Evolutionary conservation across 768 basidiomycete genomes (phyloP), one percentile per base, ranked within the genome.

Genomic region (Suillus subalutaceus): DNA sequence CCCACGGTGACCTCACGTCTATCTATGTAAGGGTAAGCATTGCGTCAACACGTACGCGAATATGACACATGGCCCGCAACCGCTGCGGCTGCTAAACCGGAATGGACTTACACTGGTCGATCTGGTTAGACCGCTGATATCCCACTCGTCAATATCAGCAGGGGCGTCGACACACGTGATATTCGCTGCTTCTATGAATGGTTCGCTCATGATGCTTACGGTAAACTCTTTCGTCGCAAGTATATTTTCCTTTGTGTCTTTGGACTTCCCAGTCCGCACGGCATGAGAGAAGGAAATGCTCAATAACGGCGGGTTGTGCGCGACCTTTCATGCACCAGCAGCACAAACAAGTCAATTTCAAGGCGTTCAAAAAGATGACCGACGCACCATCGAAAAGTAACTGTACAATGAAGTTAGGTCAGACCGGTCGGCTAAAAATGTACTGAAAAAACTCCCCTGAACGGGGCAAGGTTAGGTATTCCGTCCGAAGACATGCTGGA

Each of bases 211-310:
- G 62, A 90, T 86, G 70, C 86, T 90, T 60, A 89, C 85, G 9
- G 87, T 88, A 75, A 93, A 94, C 72, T 90, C 82, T 67, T 86
- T 88, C 18, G 86, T 89, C 0, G 79, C 78, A 59, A 84, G 75
- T 67, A 92, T 89, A 67, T 93, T 93, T 66, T 83, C 81, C 59
- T 85, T 81, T 20, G 88, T 89, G 72, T 92, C 89, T 72, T 88
- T 86, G 46, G 82, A 80, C 43, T 78, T 75, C 35, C 20, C 9
- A 10, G 44, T 46, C 44, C 78, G 78, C 48, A 76, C 78, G 26
- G 80, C 80, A 55, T 83, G 70, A 32, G 80, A 79, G 73, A 90
- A 86, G 7, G 88, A 88, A 58, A 93, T 71, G 75, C 85, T 86
- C 68, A 93, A 70, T 65, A 89, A 78, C 0, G 91, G 88, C 3